Evolutionary conservation across 2,329 filamentous ascomycete genomes (phyloP).

Genomic region (Ceratocystis variospora): DNA sequence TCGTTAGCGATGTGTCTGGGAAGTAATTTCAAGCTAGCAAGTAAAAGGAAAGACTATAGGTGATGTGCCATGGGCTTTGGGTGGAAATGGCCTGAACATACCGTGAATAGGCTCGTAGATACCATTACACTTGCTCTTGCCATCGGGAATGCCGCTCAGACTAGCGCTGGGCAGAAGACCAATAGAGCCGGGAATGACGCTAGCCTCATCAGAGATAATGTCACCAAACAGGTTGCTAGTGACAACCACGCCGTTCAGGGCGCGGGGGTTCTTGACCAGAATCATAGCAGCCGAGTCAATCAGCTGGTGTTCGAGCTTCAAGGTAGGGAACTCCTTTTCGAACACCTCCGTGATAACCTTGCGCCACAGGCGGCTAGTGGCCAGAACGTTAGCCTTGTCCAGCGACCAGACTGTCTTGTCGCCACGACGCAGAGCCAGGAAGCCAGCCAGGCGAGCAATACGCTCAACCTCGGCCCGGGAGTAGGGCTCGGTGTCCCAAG

Average conservation of each 20-base stretch:
- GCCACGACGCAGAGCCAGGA: constrained; percentile 62
- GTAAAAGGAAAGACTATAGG: neutral
- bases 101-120: constrained; percentile 98
- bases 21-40: too few species aligned
- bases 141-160: constrained; percentile 73
- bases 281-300: constrained; percentile 97
- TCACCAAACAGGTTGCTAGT: constrained; percentile 93
- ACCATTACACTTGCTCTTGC: constrained; percentile 71
- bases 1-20: neutral
- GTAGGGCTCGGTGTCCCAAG: constrained; percentile 80
- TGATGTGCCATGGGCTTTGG: neutral
- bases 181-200: constrained; percentile 81
- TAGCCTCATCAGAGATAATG: constrained; percentile 91
- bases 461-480: constrained; percentile 74
- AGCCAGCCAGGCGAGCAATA: constrained; percentile 66
- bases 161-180: constrained; percentile 80
- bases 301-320: constrained; percentile 74
- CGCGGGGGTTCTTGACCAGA: constrained; percentile 84
- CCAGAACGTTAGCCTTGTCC: constrained; percentile 95
- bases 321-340: constrained; percentile 73
- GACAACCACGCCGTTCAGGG: constrained; percentile 79
- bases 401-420: constrained; percentile 63
- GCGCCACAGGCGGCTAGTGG: constrained; percentile 78
- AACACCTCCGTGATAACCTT: constrained; percentile 77
- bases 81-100: constrained; percentile 29